A percentile compares a stretch with the other conserved stretches of the same genome.
These are phyloP conservation scores for Solanum pimpinellifolium DNA, from an alignment of 257 asterid genomes.

Conservation along the genomic window DNA sequence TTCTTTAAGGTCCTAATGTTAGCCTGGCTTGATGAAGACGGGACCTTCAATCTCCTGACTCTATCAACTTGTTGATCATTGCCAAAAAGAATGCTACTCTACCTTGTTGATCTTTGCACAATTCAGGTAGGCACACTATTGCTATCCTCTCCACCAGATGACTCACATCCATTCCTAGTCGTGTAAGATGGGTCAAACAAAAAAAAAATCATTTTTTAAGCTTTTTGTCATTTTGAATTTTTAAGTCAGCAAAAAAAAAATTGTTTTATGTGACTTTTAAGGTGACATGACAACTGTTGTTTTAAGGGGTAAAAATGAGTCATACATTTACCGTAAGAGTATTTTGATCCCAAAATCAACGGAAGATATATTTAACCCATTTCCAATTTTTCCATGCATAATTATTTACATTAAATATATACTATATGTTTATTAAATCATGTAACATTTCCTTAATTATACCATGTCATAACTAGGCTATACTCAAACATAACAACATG, in stretches of 20 bases:
- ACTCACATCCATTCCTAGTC: not conserved
- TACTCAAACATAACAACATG: not conserved
- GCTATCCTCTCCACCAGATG: slow-evolving; percentile 92
- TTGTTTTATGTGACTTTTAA: not conserved
- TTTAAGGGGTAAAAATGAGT: not conserved
- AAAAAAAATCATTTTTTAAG: not conserved
- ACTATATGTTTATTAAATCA: not conserved
- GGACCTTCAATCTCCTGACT: slow-evolving; percentile 14
- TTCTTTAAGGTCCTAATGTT: slow-evolving; percentile 15
- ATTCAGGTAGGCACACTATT: slow-evolving; percentile 62
- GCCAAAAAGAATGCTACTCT: slow-evolving; percentile 67
- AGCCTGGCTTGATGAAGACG: slow-evolving; percentile 42
- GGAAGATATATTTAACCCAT: not conserved
- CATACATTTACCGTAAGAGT: not conserved
- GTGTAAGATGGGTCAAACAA: not conserved
- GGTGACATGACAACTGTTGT: no score
- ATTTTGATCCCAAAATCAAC: not conserved
- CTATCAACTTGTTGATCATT: slow-evolving; percentile 40
- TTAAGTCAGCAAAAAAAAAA: no score
- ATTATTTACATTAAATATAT: no score
- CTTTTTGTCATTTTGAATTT: not conserved
- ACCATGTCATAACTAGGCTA: not conserved
- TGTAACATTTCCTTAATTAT: not conserved
- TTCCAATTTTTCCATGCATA: no score
- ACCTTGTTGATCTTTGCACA: slow-evolving; percentile 40